Percentiles rank a stretch among this genome's conserved stretches.
These are phyloP conservation scores for Naganishia albida DNA, from an alignment of 1,284 basidiomycete species.

Conservation along the genomic window DNA sequence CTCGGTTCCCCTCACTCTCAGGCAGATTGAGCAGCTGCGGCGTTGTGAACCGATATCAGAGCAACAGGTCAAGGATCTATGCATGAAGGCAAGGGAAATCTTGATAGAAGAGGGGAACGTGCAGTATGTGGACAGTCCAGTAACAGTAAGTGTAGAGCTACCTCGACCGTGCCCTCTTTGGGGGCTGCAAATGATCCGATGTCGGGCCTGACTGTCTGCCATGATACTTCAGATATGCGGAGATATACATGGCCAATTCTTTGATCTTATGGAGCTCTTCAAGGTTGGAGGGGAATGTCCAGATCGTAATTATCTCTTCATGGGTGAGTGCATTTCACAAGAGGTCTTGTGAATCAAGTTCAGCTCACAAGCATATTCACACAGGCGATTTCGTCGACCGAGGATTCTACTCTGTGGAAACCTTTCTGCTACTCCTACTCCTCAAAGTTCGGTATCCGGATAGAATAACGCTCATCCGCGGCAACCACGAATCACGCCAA, in stretches of 20 bases:
- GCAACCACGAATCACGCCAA: constrained; percentile 98
- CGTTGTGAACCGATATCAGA: constrained; percentile 91
- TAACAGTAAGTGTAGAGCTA: constrained; percentile 68
- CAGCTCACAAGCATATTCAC: background rate
- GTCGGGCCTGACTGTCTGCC: background rate
- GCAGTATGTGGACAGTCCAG: constrained; percentile 92
- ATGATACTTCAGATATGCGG: constrained; percentile 76
- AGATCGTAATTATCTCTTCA: constrained; percentile 96
- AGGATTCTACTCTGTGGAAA: constrained; percentile 97
- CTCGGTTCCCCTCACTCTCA: constrained; percentile 39
- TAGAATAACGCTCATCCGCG: constrained; percentile 93
- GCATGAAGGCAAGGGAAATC: constrained; percentile 93
- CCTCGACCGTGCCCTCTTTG: background rate
- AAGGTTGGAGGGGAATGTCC: constrained; percentile 93
- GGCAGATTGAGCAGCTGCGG: constrained; percentile 67
- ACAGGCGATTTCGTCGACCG: constrained; percentile 91
- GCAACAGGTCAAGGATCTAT: constrained; percentile 86
- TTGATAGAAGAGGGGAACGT: constrained; percentile 97
- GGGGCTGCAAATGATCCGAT: background rate
- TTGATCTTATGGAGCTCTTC: constrained; percentile 96
- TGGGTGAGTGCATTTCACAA: constrained; percentile 68
- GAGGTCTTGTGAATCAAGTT: background rate
- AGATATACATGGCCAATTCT: constrained; percentile 98
- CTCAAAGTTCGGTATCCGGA: constrained; percentile 98
- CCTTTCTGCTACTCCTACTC: constrained; percentile 88